Evolutionary conservation across 495 filamentous ascomycete species (phyloP), one percentile per base, ranked within the genome.

Genomic region (Penicillium arizonense): DNA sequence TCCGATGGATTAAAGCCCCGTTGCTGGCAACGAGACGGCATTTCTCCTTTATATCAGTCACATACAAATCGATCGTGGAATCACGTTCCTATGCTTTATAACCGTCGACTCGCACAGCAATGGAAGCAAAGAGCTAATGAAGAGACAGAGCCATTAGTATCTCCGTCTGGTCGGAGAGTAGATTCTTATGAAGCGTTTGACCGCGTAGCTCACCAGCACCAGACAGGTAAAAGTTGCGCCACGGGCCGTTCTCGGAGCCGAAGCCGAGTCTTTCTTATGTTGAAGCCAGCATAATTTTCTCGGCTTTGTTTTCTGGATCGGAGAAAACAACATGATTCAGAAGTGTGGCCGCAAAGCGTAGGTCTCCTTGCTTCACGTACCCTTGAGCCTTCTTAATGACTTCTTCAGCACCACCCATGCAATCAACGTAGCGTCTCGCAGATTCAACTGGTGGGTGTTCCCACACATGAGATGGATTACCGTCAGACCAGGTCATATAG

Each of bases 401-500:
- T 16, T 49, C 46, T 8, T 65, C 55, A 0, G 55, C 32, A 3
- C 62, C 59, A 3, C 60, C 55, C 43, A 64, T 56, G 30, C 57
- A 58, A 58, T 4, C 52, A 9, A 70, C 63, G 38, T 67, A 70
- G 6, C 64, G 52, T 28, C 28, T 44, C 0, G 57, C 64, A 3
- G 41, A 53, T 23, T 61, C 60, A 2, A 53, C 49, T 2, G 69
- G 61, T 1, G 67, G 50, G 16, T 64, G 48, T 39, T 70, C 59
- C 69, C 69, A 72, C 12, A 72, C 43, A 56, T 72, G 56, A 11
- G 63, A 55, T 3, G 69, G 65, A 34, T 69, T 67, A 2, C 69
- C 67, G 44, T 72, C 65, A 48, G 62, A 72, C 69, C 67, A 72
- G 9, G 59, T 63, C 55, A 62, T 63, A 36, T 72, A 72, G 9